A percentile compares a stretch with the other conserved stretches of the same genome.
Conservation (phyloP, 2,329 filamentous ascomycete species). For the Colletotrichum sp. region DNA sequence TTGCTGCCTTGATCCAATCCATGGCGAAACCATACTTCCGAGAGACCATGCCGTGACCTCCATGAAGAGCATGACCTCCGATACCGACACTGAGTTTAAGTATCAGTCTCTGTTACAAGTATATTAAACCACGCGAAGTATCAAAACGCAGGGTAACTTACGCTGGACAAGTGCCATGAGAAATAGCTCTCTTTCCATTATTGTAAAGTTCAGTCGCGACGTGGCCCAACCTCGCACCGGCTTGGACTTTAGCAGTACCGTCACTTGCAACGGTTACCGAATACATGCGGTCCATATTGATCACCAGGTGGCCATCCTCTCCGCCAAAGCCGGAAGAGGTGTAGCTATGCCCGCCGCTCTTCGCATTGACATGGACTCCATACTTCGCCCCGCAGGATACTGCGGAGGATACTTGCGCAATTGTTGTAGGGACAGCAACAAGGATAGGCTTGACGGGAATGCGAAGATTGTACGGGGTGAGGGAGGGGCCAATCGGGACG, state of each 20-base stretch:
- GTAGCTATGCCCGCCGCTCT: constrained; percentile 58
- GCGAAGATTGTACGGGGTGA: constrained; percentile 34
- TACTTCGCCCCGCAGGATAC: constrained; percentile 47
- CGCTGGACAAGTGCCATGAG: constrained; percentile 58
- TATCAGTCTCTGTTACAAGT: not conserved
- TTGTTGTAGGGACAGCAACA: constrained; percentile 44
- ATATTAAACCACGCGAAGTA: rapidly evolving
- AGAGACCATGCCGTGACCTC: constrained; percentile 40
- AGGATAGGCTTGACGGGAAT: constrained; percentile 45
- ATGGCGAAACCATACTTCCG: constrained; percentile 31
- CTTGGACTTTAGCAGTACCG: constrained; percentile 46
- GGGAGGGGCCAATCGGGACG: constrained; percentile 24
- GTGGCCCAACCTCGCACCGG: constrained; percentile 55
- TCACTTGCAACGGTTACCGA: constrained; percentile 44
- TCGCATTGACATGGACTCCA: constrained; percentile 51
- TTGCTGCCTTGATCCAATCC: constrained; percentile 38
- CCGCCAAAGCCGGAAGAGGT: constrained; percentile 52
- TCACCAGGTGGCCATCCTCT: constrained; percentile 50
- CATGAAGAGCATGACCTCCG: constrained; percentile 44
- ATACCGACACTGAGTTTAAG: constrained; percentile 38
- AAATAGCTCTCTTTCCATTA: constrained; percentile 44
- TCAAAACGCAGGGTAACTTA: constrained; percentile 26
- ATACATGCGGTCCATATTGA: constrained; percentile 52
- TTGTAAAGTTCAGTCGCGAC: constrained; percentile 44
- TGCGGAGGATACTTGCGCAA: constrained; percentile 48